Evolutionary conservation across 2,329 filamentous ascomycete genomes (phyloP), one percentile per base, ranked within the genome.

Genomic region (Calonectria honghensis): DNA sequence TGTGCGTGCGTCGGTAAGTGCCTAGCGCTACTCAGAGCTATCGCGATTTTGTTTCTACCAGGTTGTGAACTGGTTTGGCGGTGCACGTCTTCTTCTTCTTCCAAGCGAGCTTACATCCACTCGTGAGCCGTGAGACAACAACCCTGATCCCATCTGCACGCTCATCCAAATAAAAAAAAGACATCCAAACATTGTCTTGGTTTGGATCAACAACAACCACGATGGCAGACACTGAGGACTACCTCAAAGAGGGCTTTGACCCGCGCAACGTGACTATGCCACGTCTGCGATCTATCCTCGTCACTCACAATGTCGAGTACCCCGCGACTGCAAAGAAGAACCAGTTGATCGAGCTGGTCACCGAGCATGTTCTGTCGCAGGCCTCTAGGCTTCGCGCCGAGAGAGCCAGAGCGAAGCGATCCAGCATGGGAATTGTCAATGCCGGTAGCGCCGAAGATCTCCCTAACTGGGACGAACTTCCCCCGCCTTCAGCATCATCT

Each of bases 241-340:
- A 98, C 84, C 93, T 98, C 39, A 92, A 96, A 82, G 91, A 95
- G 70, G 95, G 91, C 80, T 98, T 98, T 84, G 95, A 99, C 84
- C 93, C 97, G 27, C 90, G 90, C 82, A 92, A 91, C 77, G 91
- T 98, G 77, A 98, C 96, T 1, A 93, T 98, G 65, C 96, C 97
- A 35, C 94, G 94, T 59, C 89, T 99, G 80, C 95, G 97, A 81
- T 96, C 94, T 64, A 97, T 98, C 78, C 92, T 99, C 73, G 94
- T 98, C 81, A 94, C 93, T 78, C 95, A 99, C 87, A 94, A 96
- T 83, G 89, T 98, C 81, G 87, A 92, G 48, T 98, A 98, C 83
- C 94, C 96, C 6, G 93, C 95, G 0, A 96, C 93, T 6, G 96
- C 97, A 16, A 99, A 98, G 87, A 99, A 99, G 87, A 88, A 92